These are phyloP conservation scores for Trichoderma parareesei DNA, from an alignment of 495 filamentous ascomycete species.

Conservation along the genomic window DNA sequence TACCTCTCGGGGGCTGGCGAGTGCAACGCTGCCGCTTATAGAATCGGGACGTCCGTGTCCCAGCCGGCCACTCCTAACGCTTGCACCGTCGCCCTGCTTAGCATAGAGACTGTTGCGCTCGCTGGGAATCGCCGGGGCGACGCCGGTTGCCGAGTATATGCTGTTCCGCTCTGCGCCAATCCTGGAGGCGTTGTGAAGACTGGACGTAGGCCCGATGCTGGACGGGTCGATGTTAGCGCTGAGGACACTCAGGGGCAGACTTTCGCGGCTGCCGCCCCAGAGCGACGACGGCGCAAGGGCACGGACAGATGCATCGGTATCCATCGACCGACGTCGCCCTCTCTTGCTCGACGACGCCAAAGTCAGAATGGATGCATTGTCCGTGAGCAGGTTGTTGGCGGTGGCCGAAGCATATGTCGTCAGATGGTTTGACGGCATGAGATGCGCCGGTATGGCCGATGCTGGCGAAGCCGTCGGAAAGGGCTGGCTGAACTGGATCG, in stretches of 20 bases:
- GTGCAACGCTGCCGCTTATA: constrained; percentile 60
- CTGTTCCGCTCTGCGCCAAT: constrained; percentile 73
- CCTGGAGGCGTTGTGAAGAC: constrained; percentile 47
- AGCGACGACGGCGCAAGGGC: constrained; percentile 86
- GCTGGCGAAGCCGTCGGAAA: constrained; percentile 70
- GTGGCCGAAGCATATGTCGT: constrained; percentile 82
- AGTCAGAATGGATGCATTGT: constrained; percentile 92
- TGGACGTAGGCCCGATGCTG: constrained; percentile 46
- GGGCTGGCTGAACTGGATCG: constrained; percentile 78
- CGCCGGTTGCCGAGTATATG: constrained; percentile 75
- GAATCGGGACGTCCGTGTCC: constrained; percentile 78
- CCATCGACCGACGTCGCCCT: constrained; percentile 78
- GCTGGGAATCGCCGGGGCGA: constrained; percentile 52
- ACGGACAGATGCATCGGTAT: constrained; percentile 92
- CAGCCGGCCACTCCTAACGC: constrained; percentile 66
- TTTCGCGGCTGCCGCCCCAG: constrained; percentile 84
- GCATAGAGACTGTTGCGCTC: constrained; percentile 80
- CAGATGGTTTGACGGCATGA: constrained; percentile 60
- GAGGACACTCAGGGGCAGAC: constrained; percentile 79
- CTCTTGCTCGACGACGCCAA: constrained; percentile 93
- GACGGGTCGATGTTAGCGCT: constrained; percentile 59
- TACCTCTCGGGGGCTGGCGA: constrained; percentile 47
- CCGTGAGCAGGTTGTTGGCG: constrained; percentile 84
- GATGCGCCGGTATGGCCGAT: constrained; percentile 73
- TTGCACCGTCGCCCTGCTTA: constrained; percentile 72